phyloP scores from a whole-genome alignment of 345 rosid species.

The Hibiscus trionum region DNA sequence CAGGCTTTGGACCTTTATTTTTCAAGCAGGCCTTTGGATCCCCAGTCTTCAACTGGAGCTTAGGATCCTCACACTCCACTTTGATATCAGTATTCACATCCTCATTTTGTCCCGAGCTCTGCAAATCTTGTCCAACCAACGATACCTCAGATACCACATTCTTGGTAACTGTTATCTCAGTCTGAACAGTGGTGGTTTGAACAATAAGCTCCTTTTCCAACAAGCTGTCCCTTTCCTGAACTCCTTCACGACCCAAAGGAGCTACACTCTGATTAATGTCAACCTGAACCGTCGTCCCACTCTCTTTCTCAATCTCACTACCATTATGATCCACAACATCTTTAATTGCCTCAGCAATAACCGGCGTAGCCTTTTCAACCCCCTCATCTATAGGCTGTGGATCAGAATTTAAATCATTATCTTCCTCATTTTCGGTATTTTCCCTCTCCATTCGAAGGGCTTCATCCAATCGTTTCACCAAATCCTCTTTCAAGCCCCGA shows the following conservation, averaged over 20 bases:
- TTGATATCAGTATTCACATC: constrained; percentile 29
- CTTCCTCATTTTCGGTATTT: constrained; percentile 20
- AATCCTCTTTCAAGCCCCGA: constrained; percentile 84
- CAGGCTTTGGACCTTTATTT: constrained; percentile 7
- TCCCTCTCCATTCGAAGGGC: constrained; percentile 62
- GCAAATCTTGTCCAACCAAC: constrained; percentile 27
- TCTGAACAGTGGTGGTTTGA: constrained; percentile 16
- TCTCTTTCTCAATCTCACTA: constrained; percentile 22
- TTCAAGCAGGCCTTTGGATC: constrained; percentile 34
- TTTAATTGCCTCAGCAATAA: constrained; percentile 20
- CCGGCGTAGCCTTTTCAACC: constrained; percentile 19
- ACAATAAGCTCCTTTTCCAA: constrained; percentile 21
- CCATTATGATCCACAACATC: background rate
- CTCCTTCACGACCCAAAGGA: constrained; percentile 20
- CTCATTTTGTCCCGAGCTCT: constrained; percentile 30
- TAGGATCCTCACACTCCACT: constrained; percentile 25
- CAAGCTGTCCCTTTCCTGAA: constrained; percentile 6
- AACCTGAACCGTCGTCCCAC: constrained; percentile 31
- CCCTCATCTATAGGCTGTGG: constrained; percentile 13
- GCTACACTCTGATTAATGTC: constrained; percentile 33
- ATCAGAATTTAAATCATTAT: constrained; percentile 22
- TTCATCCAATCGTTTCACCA: constrained; percentile 79
- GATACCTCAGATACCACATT: constrained; percentile 27
- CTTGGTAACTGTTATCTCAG: constrained; percentile 19
- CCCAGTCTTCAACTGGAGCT: constrained; percentile 21